Evolutionary conservation across 2,329 filamentous ascomycete genomes (phyloP), one percentile per base, ranked within the genome.

Genomic region (Ambrosiella cleistominuta): DNA sequence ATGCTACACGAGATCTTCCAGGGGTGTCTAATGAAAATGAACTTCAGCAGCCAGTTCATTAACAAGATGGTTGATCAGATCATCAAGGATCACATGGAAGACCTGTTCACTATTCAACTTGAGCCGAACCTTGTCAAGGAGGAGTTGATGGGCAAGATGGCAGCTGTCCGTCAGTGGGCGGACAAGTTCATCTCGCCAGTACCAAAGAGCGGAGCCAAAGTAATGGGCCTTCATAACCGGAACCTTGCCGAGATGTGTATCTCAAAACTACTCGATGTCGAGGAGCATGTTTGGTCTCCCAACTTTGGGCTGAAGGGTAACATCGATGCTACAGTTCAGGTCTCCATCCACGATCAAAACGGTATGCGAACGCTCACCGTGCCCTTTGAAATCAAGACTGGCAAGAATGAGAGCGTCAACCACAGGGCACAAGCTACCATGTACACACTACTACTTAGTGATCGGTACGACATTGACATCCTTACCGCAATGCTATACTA

Each of bases 281-380:
- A 98, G 68, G 93, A 98, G 69, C 93, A 97, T 66, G 83, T 98
- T 36, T 98, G 93, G 93, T 97, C 91, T 6, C 93, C 93, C 0
- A 91, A 89, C 81, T 98, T 95, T 67, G 93, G 93, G 0, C 75
- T 98, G 13, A 98, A 98, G 69, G 93, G 93, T 37, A 98, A 97
- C 64, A 93, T 98, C 61, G 93, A 98, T 70, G 93, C 93, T 36
- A 97, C 93, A 0, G 86, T 98, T 0, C 88, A 98, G 71, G 85
- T 93, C 13, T 81, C 79, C 0, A 86, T 96, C 74, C 74, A 80
- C 58, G 85, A 95, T 59, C 79, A 81, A 35, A 72, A 77, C n/a
- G 75, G 79, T 37, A 70, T 74, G 52, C 80, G 80, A 61, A 86
- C 79, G 4, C 73, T 97, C 62, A 90, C 90, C 0, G 87, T 95